These are phyloP conservation scores for Delitschia confertaspora DNA, from an alignment of 495 filamentous ascomycete species.

Conservation along the genomic window DNA sequence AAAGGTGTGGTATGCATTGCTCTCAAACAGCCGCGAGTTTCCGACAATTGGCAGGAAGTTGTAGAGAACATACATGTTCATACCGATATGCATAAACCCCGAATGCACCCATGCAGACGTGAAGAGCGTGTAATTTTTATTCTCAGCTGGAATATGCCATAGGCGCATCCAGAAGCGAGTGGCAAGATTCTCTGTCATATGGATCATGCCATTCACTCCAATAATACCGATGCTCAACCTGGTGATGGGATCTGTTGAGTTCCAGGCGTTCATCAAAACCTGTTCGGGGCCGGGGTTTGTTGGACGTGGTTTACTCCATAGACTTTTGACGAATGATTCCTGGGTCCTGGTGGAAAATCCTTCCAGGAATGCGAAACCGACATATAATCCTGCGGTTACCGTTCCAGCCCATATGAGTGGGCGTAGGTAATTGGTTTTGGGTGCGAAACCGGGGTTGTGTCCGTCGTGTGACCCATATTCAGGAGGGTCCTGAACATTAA, in stretches of 20 bases:
- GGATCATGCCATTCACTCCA: background rate
- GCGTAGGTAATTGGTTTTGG: background rate
- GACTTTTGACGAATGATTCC: conserved; percentile 7
- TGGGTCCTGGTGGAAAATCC: background rate
- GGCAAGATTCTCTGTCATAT: conserved; percentile 3
- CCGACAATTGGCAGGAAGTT: conserved; percentile 10
- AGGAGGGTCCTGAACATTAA: no score
- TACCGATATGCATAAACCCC: conserved; percentile 3
- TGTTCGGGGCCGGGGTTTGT: background rate
- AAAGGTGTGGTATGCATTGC: conserved; percentile 5
- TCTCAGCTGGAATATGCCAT: conserved; percentile 12
- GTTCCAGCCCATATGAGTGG: conserved; percentile 2
- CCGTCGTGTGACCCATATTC: no score
- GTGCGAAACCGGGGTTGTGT: no score
- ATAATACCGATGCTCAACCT: background rate
- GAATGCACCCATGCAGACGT: conserved; percentile 16
- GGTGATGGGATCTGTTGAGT: background rate
- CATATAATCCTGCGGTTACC: conserved; percentile 3
- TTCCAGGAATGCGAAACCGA: conserved; percentile 6
- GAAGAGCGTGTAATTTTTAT: conserved; percentile 9
- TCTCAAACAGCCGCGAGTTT: conserved; percentile 6
- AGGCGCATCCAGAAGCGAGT: background rate
- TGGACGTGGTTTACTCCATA: background rate
- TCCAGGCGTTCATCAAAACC: background rate
- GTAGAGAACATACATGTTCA: conserved; percentile 14